Conservation (phyloP, 768 basidiomycete genomes). For the Suillus alpinus region DNA sequence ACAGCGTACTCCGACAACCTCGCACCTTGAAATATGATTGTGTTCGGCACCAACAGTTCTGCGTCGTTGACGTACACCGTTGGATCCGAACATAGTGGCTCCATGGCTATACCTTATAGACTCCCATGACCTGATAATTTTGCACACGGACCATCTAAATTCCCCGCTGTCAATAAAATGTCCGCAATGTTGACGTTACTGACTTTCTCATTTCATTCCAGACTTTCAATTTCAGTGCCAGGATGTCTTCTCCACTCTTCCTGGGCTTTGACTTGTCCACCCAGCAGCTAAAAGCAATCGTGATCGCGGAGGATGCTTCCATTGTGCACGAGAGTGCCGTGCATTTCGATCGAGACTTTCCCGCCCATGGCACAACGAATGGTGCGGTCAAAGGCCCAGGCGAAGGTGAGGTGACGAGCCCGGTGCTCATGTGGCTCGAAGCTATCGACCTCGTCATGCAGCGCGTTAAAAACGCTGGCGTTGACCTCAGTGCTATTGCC, state of each 20-base stretch:
- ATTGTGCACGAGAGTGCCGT: constrained; percentile 70
- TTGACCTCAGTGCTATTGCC: constrained; percentile 55
- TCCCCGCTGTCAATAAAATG: neutral
- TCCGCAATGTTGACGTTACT: neutral
- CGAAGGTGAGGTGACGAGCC: constrained; percentile 73
- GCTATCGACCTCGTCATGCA: constrained; percentile 77
- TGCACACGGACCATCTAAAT: constrained; percentile 1
- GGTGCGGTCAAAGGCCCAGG: constrained; percentile 65
- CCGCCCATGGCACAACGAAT: constrained; percentile 61
- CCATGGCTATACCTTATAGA: neutral
- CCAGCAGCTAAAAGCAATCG: constrained; percentile 77
- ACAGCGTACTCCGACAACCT: neutral
- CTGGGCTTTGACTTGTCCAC: constrained; percentile 87
- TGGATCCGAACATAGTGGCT: neutral
- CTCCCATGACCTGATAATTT: constrained; percentile 1
- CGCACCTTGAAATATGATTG: neutral
- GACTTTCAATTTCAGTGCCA: neutral
- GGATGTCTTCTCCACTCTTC: constrained; percentile 41
- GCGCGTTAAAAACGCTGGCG: constrained; percentile 54
- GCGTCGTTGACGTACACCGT: neutral
- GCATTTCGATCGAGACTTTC: constrained; percentile 78
- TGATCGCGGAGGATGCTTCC: constrained; percentile 54
- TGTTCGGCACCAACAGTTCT: neutral
- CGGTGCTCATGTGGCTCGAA: constrained; percentile 83
- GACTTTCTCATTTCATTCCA: neutral